Evolutionary conservation across 2,329 filamentous ascomycete species (phyloP).

Genomic region (Botrytis galanthina): DNA sequence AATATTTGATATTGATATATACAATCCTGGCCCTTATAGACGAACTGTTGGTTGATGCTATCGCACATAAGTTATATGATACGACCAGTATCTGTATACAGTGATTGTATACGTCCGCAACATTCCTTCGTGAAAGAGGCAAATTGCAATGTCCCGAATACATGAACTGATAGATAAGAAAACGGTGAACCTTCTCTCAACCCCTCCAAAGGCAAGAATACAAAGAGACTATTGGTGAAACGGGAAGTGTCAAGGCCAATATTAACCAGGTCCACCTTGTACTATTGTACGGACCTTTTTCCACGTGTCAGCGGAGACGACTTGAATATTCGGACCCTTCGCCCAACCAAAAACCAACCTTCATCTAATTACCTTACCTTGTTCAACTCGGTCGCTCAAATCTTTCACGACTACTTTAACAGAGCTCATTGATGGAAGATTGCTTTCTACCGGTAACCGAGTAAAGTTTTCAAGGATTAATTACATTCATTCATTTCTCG

Average conservation of each 20-base stretch:
- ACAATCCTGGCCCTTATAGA: background rate
- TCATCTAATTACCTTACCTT: background rate
- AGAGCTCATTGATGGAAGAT: slow-evolving; percentile 3
- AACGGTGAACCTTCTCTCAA: slow-evolving; percentile 2
- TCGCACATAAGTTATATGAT: background rate
- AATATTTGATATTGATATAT: background rate
- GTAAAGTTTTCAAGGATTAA: background rate
- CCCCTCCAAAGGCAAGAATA: background rate
- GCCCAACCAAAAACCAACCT: background rate
- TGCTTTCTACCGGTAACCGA: background rate
- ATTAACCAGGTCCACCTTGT: background rate
- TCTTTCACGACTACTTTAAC: background rate
- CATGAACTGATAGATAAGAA: slow-evolving; percentile 7
- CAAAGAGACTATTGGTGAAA: background rate
- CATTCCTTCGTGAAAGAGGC: background rate
- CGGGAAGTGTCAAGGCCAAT: background rate
- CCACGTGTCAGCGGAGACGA: slow-evolving; percentile 10
- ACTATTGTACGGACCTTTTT: slow-evolving; percentile 11
- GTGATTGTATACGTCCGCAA: background rate
- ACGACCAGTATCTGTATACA: background rate
- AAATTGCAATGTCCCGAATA: background rate
- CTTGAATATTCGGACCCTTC: background rate
- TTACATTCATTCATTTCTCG: background rate
- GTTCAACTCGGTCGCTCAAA: background rate
- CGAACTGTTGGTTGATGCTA: background rate